Conservation (phyloP, 345 rosid species). For the Anacardium occidentale region DNA sequence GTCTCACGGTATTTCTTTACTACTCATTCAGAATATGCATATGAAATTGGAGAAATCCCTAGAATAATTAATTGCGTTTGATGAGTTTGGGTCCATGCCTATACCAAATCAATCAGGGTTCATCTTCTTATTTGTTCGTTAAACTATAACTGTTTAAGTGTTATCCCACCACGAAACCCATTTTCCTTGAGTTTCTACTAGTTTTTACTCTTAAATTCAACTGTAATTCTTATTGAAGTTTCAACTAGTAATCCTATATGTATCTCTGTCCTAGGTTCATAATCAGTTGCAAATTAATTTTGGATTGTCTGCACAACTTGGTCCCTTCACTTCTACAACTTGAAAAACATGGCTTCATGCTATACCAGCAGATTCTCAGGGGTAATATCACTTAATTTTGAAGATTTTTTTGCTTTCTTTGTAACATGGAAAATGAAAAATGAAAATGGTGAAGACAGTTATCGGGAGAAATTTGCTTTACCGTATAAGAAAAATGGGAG, state of each 20-base stretch:
- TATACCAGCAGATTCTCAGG: slow-evolving; percentile 11
- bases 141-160: background rate
- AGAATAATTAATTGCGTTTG: background rate
- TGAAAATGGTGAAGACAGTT: background rate
- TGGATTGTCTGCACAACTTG: background rate
- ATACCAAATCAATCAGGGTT: background rate
- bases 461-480: no score
- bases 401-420: background rate
- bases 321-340: background rate
- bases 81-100: background rate
- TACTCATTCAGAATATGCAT: no score
- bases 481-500: no score
- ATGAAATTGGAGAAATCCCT: no score
- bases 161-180: background rate
- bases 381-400: slow-evolving; percentile 6
- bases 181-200: background rate
- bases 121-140: no score
- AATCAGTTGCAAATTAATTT: background rate
- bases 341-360: background rate
- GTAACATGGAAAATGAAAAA: background rate
- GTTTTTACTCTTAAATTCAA: background rate
- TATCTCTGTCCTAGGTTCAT: slow-evolving; percentile 10
- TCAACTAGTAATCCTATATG: background rate
- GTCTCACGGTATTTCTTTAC: no score
- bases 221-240: background rate